A percentile compares a stretch with the other conserved stretches of the same genome.
Evolutionary conservation across 169 alveolate species (phyloP).

Genomic region (Plasmodium knowlesi): DNA sequence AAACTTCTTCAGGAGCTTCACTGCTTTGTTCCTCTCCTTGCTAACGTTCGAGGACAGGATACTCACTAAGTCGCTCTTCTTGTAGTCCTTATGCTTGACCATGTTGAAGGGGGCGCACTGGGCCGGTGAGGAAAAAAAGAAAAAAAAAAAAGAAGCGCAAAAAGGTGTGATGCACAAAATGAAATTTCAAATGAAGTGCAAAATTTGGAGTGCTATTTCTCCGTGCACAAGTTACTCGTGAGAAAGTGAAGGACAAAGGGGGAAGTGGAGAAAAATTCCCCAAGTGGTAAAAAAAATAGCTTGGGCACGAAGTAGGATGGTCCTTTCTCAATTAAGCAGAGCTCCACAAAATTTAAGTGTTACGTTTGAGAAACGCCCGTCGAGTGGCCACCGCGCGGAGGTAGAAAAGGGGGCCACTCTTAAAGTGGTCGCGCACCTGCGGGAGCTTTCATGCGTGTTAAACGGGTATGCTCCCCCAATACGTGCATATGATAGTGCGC

Average conservation of each 20-base stretch:
- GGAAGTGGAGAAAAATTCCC: neutral
- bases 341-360: neutral
- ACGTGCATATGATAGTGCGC: neutral
- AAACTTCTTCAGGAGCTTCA: slow-evolving; percentile 81
- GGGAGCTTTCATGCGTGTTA: neutral
- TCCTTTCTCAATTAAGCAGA: neutral
- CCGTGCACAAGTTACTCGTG: neutral
- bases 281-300: neutral
- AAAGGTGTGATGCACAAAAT: neutral
- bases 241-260: neutral
- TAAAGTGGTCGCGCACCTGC: neutral
- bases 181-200: neutral
- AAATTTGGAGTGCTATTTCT: neutral
- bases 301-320: neutral
- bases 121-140: neutral
- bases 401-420: neutral
- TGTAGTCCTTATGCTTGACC: slow-evolving; percentile 81
- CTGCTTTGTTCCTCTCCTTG: slow-evolving; percentile 83
- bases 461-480: neutral
- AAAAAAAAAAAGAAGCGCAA: neutral
- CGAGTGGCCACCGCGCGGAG: too few species aligned
- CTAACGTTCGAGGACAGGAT: slow-evolving; percentile 77
- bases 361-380: neutral
- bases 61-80: slow-evolving; percentile 82
- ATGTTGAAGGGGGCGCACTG: slow-evolving; percentile 19